Evolutionary conservation across 2,329 filamentous ascomycete genomes (phyloP).

Genomic region (Neospermospora avenae): DNA sequence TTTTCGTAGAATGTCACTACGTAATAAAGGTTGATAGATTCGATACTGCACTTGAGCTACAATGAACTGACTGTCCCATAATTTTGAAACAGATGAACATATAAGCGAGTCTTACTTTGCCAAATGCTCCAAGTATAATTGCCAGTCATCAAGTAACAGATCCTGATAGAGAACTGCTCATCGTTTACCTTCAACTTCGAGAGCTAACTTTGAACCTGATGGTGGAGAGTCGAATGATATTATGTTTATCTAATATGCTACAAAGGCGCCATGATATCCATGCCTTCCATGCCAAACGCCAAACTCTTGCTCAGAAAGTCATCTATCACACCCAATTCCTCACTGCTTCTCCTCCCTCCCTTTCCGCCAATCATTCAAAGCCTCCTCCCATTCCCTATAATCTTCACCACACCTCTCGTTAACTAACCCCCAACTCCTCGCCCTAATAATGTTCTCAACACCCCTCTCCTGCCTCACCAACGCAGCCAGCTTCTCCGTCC

Average conservation of each 20-base stretch:
- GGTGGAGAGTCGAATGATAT: background rate
- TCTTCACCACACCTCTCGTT: slow-evolving; percentile 67
- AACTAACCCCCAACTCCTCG: slow-evolving; percentile 77
- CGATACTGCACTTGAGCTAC: too few relatives aligned
- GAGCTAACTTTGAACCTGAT: background rate
- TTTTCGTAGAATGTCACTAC: too few relatives aligned
- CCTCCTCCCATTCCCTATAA: slow-evolving; percentile 60
- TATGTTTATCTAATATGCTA: background rate
- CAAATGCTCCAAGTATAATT: too few relatives aligned
- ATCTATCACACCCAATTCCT: background rate
- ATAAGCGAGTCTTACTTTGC: too few relatives aligned
- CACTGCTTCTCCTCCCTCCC: slow-evolving; percentile 12
- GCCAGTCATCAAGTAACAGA: too few relatives aligned
- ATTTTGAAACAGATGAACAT: too few relatives aligned
- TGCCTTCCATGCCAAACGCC: background rate
- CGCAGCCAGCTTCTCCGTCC: slow-evolving; percentile 74
- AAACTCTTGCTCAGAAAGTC: background rate
- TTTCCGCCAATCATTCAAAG: slow-evolving; percentile 59
- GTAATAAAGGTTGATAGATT: too few relatives aligned
- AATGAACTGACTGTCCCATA: too few relatives aligned
- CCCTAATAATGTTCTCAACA: slow-evolving; percentile 75
- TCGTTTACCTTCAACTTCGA: too few relatives aligned
- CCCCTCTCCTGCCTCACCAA: slow-evolving; percentile 71
- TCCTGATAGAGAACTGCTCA: too few relatives aligned
- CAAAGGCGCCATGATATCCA: too few relatives aligned